Evolutionary conservation across 352 stramenopile species (phyloP).

Genomic region (Globisporangium abappressorium): DNA sequence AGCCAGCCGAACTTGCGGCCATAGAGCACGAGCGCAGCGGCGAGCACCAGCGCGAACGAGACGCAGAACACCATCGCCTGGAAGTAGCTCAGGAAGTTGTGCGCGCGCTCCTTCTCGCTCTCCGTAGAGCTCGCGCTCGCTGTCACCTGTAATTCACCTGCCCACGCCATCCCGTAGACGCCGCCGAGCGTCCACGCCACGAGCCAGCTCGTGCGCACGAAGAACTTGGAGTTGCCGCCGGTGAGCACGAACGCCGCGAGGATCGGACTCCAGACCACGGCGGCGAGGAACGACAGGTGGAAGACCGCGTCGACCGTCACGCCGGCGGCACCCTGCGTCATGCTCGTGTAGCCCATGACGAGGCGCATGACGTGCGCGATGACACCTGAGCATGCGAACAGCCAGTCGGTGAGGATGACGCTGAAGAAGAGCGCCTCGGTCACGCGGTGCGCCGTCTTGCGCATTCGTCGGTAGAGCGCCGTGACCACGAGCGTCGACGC

Average conservation of each 20-base stretch:
- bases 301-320: slow-evolving; percentile 37
- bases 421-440: slow-evolving; percentile 62
- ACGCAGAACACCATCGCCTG: slow-evolving; percentile 40
- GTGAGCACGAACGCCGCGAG: slow-evolving; percentile 67
- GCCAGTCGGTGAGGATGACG: slow-evolving; percentile 55
- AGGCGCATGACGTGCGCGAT: slow-evolving; percentile 25
- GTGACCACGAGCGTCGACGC: slow-evolving; percentile 33
- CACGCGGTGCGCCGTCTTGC: slow-evolving; percentile 59
- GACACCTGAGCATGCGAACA: slow-evolving; percentile 47
- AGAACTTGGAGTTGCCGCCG: slow-evolving; percentile 45
- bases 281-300: slow-evolving; percentile 65
- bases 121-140: background rate
- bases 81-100: slow-evolving; percentile 26
- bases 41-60: slow-evolving; percentile 32
- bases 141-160: slow-evolving; percentile 7
- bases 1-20: slow-evolving; percentile 45
- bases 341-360: slow-evolving; percentile 5
- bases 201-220: slow-evolving; percentile 44
- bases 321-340: slow-evolving; percentile 15
- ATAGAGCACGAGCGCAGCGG: slow-evolving; percentile 32
- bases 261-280: slow-evolving; percentile 63
- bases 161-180: slow-evolving; percentile 51
- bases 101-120: slow-evolving; percentile 20
- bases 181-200: slow-evolving; percentile 43
- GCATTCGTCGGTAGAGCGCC: slow-evolving; percentile 47